A percentile compares a stretch with the other conserved stretches of the same genome.
Evolutionary conservation across 768 basidiomycete genomes (phyloP).

Genomic region (Mycena chlorophos): DNA sequence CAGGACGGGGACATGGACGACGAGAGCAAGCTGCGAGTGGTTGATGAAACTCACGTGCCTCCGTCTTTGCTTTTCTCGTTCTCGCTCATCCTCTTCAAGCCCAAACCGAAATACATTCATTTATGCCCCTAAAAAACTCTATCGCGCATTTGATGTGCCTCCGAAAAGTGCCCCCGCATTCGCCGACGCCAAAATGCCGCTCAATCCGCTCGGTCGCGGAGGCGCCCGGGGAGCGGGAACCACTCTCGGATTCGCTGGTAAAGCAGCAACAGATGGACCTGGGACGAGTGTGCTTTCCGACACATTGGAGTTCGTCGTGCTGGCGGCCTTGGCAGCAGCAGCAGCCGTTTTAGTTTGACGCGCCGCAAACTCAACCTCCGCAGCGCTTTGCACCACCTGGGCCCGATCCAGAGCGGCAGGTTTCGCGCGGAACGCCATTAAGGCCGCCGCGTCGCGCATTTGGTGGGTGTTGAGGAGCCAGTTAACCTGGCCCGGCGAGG

Average conservation of each 20-base stretch:
- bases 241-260: background rate
- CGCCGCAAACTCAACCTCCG: background rate
- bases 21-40: too few relatives aligned
- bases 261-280: background rate
- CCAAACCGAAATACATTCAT: too few relatives aligned
- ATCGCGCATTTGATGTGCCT: too few relatives aligned
- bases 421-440: background rate
- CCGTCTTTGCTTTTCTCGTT: too few relatives aligned
- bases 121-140: too few relatives aligned
- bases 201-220: too few relatives aligned
- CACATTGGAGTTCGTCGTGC: background rate
- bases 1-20: too few relatives aligned
- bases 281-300: background rate
- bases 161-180: too few relatives aligned
- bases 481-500: background rate
- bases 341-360: background rate
- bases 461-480: constrained; percentile 1
- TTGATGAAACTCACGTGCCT: too few relatives aligned
- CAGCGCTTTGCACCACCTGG: background rate
- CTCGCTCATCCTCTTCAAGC: too few relatives aligned
- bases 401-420: background rate
- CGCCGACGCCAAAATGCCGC: too few relatives aligned
- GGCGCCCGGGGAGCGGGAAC: too few relatives aligned
- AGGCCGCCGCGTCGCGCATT: constrained; percentile 2
- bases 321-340: background rate